A percentile compares a stretch with the other conserved stretches of the same genome.
Evolutionary conservation across 116 monocot species (phyloP).

Genomic region (Trichopus zeylanicus): DNA sequence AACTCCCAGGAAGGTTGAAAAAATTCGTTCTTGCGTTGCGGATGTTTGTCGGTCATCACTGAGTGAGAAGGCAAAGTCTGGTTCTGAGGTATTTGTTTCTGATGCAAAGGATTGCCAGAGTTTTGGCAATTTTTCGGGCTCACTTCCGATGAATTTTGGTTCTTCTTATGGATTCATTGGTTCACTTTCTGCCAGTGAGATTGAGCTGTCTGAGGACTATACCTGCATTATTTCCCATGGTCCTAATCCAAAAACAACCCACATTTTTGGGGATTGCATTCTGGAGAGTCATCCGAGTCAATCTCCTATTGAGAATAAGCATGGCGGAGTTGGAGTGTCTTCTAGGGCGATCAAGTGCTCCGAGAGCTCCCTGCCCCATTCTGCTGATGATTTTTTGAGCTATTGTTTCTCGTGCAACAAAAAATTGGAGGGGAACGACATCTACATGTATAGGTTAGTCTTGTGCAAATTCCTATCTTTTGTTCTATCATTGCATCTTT

Average conservation of each 20-base stretch:
- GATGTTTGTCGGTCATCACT: slow-evolving; percentile 14
- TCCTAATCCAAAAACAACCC: slow-evolving; percentile 91
- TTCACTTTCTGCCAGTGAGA: slow-evolving; percentile 67
- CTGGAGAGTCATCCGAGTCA: slow-evolving; percentile 37
- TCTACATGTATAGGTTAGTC: slow-evolving; percentile 79
- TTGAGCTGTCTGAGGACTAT: slow-evolving; percentile 89
- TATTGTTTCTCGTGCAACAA: slow-evolving; percentile 81
- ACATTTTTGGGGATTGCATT: slow-evolving; percentile 89
- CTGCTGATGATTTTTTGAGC: slow-evolving; percentile 53
- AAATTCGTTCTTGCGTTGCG: slow-evolving; percentile 27
- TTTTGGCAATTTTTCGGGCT: slow-evolving; percentile 14
- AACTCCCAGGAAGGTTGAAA: slow-evolving; percentile 19
- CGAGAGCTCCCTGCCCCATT: slow-evolving; percentile 12
- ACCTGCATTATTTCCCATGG: slow-evolving; percentile 91
- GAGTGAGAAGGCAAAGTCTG: slow-evolving; percentile 12
- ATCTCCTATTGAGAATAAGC: slow-evolving; percentile 20
- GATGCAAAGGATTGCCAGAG: slow-evolving; percentile 6
- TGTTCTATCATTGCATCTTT: not conserved
- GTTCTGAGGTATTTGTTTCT: slow-evolving; percentile 21
- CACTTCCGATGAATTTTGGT: slow-evolving; percentile 29
- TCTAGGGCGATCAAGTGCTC: slow-evolving; percentile 23
- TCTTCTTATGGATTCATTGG: slow-evolving; percentile 24
- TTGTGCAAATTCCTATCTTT: too few species aligned
- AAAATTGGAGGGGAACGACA: slow-evolving; percentile 75
- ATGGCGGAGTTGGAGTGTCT: slow-evolving; percentile 10